Base-by-base conservation (phyloP, 768 basidiomycete genomes). In the Royoungia palumana region DNA sequence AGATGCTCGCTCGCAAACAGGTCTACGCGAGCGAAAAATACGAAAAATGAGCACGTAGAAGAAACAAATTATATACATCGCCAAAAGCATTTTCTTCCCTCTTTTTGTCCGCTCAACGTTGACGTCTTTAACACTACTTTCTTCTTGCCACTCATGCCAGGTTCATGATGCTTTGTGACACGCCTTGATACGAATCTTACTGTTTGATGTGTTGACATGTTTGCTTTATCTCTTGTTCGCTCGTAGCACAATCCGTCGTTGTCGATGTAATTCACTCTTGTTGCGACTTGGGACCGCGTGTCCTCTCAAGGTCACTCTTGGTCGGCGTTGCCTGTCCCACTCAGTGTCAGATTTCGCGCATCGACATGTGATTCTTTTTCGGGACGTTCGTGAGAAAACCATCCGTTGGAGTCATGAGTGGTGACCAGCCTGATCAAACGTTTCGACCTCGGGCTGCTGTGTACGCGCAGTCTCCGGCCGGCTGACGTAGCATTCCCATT, bases 1-100 rank as follows among this genome's bases (percentile, higher is more conserved):
- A 89, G 17, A 79, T 75, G 56, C 76, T 92, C 55, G 64, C 44
- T 50, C 74, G 78, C 59, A 79, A 79, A 50, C 57, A 66, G 44
- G 47, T 57, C 32, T 63, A 48, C 35, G 6, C 50, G 14, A 38
- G 17, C 2, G 21, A n/a, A 21, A n/a, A 25, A 35, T 10, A 35
- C 39, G 25, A 34, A 28, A n/a, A n/a, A n/a, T n/a, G n/a, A n/a
- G n/a, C 9, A 9, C 27, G 24, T 4, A 41, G 3, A 14, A 25
- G 44, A 43, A 46, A 44, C 21, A 14, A 27, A 40, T 14, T 28
- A 28, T 28, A 28, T 28, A 28, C 34, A 41, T 17, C 16, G 37
- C 38, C 32, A 20, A 30, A 35, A 46, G 46, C 30, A 32, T 40
- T 43, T 24, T 45, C 9, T 10, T 39, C 38, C 46, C 21, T 44